Evolutionary conservation across 192 early-diverging fungal genomes (phyloP).

Genomic region (Linnemannia zychae): DNA sequence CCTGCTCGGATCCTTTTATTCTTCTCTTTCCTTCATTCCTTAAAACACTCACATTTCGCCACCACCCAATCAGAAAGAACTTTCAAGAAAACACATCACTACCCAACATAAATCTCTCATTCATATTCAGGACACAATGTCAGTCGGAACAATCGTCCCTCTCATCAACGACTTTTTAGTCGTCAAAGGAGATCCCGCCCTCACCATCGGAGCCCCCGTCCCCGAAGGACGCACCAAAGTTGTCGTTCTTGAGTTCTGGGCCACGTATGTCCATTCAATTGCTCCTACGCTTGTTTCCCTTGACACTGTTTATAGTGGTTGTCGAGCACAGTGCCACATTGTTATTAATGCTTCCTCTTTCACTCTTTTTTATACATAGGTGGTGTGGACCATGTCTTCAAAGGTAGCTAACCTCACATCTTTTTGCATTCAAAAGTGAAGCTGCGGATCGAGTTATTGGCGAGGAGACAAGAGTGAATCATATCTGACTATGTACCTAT

Average conservation of each 20-base stretch:
- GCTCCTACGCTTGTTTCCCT: not conserved
- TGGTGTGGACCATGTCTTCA: constrained; percentile 54
- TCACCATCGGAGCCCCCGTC: constrained; percentile 49
- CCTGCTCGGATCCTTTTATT: not conserved
- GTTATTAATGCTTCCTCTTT: not conserved
- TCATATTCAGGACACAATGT: constrained; percentile 25
- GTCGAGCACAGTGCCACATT: not conserved
- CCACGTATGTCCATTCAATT: constrained; percentile 29
- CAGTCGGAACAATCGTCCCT: constrained; percentile 43
- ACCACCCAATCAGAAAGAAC: not conserved
- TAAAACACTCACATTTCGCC: not conserved
- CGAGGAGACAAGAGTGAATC: not conserved
- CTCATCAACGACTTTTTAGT: constrained; percentile 55
- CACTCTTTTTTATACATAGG: not conserved
- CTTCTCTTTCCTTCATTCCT: not conserved
- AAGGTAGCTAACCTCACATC: constrained; percentile 28
- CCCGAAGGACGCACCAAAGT: constrained; percentile 46
- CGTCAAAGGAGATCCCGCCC: constrained; percentile 56
- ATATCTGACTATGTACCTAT: not conserved
- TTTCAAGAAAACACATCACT: not conserved
- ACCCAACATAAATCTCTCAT: not conserved
- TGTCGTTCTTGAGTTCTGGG: constrained; percentile 58
- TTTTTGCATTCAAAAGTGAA: not conserved
- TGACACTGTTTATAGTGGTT: not conserved
- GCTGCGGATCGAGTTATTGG: too few relatives aligned